Evolutionary conservation across 495 filamentous ascomycete genomes (phyloP), one percentile per base, ranked within the genome.

Genomic region (Penicillium roqueforti): DNA sequence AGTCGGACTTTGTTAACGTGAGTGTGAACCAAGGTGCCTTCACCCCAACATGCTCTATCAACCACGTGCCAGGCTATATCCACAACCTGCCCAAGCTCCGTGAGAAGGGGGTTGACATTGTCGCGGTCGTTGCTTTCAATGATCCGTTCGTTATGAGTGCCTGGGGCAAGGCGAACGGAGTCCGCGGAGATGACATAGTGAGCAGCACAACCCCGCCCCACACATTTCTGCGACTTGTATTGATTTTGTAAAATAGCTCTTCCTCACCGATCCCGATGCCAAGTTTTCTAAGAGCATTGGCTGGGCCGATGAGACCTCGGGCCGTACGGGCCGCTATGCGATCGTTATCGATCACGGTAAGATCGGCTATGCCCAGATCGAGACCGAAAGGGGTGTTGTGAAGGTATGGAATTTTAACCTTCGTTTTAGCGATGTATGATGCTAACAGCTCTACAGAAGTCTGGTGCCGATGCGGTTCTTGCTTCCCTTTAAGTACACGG

Each of bases 81-180:
- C 63, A 80, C 71, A 87, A 89, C 57, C 73, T 88, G 18, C 62
- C 76, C n/a, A 70, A 84, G 55, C 75, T 96, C 67, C 85, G 84
- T 68, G 75, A 76, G 56, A 92, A 92, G 78, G 91, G 89, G 26
- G 89, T 96, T 20, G 88, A 96, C 69, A 66, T 89, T 46, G 82
- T 96, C 42, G 80, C 88, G 16, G 85, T 92, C 51, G 83, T 95
- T 61, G 88, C 90, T 19, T 89, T 75, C 76, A 96, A 97, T 60
- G 91, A 96, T 72, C 77, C 84, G 13, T 95, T 82, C 63, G 92
- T 97, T 51, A 95, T 95, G 89, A 84, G 83, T 58, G 92, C 92
- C 13, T 97, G 92, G 92, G 88, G 85, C 60, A 96, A 96, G 80
- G 92, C 89, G 25, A 95, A 96, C 68, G 76, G 80, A 23, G 78